A percentile compares a stretch with the other conserved stretches of the same genome.
phyloP scores from a whole-genome alignment of 257 asterid genomes.

The Parsonsia alboflavescens region DNA sequence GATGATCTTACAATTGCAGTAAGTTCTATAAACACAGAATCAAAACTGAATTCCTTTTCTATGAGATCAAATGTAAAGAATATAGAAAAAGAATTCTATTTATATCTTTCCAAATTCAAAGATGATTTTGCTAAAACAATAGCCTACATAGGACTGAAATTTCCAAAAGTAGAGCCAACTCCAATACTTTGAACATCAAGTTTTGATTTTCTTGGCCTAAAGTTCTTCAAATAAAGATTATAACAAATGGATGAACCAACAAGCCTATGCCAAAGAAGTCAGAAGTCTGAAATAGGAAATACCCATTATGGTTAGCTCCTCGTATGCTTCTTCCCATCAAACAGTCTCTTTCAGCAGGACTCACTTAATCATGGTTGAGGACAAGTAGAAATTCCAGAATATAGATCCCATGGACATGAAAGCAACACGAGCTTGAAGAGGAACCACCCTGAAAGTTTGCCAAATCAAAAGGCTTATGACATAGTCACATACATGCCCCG shows the following conservation, averaged over 20 bases:
- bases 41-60: background rate
- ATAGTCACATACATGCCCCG: background rate
- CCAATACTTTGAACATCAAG: background rate
- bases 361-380: constrained; percentile 77
- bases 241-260: background rate
- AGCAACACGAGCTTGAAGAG: constrained; percentile 92
- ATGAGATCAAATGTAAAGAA: background rate
- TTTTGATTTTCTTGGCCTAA: background rate
- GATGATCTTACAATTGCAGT: background rate
- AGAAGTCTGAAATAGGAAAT: background rate
- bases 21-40: background rate
- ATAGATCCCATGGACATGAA: constrained; percentile 92
- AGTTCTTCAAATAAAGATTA: background rate
- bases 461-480: background rate
- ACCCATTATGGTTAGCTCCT: constrained; percentile 10
- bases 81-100: background rate
- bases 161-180: background rate
- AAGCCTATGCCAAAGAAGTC: background rate
- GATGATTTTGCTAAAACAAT: background rate
- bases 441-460: constrained; percentile 53
- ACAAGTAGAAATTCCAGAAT: constrained; percentile 85
- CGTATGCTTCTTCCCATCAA: background rate
- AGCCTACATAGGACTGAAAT: background rate
- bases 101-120: background rate
- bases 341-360: constrained; percentile 9